Evolutionary conservation across 805 yeast species (phyloP).

Genomic region (Saccharomycopsis fibuligera): DNA sequence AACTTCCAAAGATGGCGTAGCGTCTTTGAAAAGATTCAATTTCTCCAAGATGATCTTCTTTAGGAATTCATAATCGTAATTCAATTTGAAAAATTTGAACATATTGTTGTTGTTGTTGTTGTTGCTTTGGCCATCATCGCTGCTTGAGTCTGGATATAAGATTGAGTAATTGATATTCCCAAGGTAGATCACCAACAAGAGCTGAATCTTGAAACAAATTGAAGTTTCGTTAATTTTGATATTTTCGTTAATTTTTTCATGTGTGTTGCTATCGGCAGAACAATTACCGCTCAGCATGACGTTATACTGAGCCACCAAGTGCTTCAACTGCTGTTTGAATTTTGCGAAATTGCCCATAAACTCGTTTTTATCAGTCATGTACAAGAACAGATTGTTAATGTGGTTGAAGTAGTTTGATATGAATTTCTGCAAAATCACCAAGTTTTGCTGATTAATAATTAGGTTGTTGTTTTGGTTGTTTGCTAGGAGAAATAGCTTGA

Average conservation of each 20-base stretch:
- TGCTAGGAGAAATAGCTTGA: conserved; percentile 12
- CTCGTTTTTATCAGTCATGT: conserved; percentile 10
- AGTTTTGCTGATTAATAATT: conserved; percentile 8
- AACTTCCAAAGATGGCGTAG: conserved; percentile 41
- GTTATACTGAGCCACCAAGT: conserved; percentile 12
- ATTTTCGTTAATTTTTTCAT: not conserved
- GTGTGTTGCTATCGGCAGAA: not conserved
- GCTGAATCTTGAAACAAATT: conserved; percentile 15
- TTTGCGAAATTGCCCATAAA: conserved; percentile 15
- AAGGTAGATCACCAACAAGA: conserved; percentile 14
- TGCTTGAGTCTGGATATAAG: not conserved
- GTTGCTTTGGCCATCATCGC: not conserved
- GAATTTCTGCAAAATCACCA: conserved; percentile 9
- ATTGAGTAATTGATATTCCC: conserved; percentile 20
- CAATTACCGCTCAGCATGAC: conserved; percentile 1
- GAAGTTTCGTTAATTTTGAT: conserved; percentile 12
- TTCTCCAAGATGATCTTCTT: conserved; percentile 29
- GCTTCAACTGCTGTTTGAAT: conserved; percentile 11
- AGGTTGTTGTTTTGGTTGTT: not conserved
- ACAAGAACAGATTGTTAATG: conserved; percentile 9
- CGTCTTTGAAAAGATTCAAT: conserved; percentile 39
- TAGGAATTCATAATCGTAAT: conserved; percentile 12
- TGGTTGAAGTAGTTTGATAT: conserved; percentile 13
- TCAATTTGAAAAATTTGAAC: conserved; percentile 15
- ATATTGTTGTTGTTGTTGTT: not conserved